Percentiles rank a stretch among this genome's conserved stretches.
Evolutionary conservation across 495 filamentous ascomycete genomes (phyloP).

Genomic region (Penicillium fimorum): DNA sequence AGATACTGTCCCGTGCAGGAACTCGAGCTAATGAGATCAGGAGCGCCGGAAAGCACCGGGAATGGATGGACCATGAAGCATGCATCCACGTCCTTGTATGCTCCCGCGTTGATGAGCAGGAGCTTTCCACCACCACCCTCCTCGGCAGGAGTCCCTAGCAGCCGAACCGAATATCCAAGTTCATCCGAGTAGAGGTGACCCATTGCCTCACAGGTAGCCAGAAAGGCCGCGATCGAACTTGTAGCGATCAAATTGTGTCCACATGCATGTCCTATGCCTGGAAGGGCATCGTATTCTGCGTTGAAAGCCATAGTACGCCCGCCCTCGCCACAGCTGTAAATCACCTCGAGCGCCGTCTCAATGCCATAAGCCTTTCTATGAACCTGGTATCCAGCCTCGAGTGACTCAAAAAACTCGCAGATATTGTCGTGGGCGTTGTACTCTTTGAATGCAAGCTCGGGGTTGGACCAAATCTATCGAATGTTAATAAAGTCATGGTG

Average conservation of each 20-base stretch:
- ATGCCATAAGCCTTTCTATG: conserved; percentile 48
- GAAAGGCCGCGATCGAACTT: conserved; percentile 43
- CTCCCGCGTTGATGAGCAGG: conserved; percentile 48
- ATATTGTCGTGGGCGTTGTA: conserved; percentile 51
- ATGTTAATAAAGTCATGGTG: neutral
- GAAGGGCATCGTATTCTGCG: conserved; percentile 54
- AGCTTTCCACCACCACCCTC: conserved; percentile 47
- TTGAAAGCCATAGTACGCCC: conserved; percentile 42
- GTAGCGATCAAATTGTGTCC: conserved; percentile 50
- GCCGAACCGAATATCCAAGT: conserved; percentile 27
- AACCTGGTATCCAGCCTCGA: conserved; percentile 29
- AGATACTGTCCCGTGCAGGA: conserved; percentile 41
- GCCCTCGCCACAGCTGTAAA: conserved; percentile 41
- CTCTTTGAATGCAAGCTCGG: conserved; percentile 55
- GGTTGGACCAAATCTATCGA: conserved; percentile 44
- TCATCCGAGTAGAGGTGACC: conserved; percentile 9
- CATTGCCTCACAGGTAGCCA: conserved; percentile 38
- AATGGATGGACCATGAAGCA: conserved; percentile 56
- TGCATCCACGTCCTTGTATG: conserved; percentile 47
- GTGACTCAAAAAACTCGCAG: conserved; percentile 39
- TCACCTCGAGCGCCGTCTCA: conserved; percentile 54
- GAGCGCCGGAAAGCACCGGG: conserved; percentile 31
- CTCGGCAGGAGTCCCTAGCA: conserved; percentile 46
- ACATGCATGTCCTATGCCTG: conserved; percentile 48
- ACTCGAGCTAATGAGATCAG: conserved; percentile 26